phyloP scores from a whole-genome alignment of 179 eudicot species.

The Vitellaria paradoxa region DNA sequence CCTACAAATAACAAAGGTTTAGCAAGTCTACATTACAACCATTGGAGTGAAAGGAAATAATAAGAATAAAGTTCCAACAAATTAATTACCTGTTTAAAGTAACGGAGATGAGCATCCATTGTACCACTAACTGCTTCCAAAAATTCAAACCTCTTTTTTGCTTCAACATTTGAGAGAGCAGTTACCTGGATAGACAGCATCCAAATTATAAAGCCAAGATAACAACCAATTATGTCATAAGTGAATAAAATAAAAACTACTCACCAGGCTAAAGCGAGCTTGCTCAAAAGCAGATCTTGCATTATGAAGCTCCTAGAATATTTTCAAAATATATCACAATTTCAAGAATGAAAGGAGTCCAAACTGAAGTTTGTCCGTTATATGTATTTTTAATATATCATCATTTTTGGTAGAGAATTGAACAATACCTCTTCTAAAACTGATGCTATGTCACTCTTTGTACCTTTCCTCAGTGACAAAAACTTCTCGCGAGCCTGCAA shows the following conservation, averaged over 20 bases:
- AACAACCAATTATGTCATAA: neutral
- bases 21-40: neutral
- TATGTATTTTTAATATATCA: neutral
- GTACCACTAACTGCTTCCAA: slow-evolving; percentile 98
- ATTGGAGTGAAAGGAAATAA: neutral
- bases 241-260: slow-evolving; percentile 4
- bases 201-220: slow-evolving; percentile 13
- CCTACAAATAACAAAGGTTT: slow-evolving; percentile 41
- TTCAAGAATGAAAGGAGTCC: neutral
- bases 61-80: neutral
- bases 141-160: slow-evolving; percentile 96
- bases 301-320: slow-evolving; percentile 82
- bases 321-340: slow-evolving; percentile 23
- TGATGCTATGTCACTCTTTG: slow-evolving; percentile 81
- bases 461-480: slow-evolving; percentile 86
- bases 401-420: slow-evolving; percentile 2
- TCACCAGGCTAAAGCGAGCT: slow-evolving; percentile 92
- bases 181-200: slow-evolving; percentile 52
- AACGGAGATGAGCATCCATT: slow-evolving; percentile 98
- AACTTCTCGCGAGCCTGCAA: slow-evolving; percentile 96
- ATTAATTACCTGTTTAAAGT: slow-evolving; percentile 80
- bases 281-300: slow-evolving; percentile 94
- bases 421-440: slow-evolving; percentile 77
- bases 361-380: neutral
- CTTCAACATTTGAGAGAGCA: slow-evolving; percentile 88